phyloP scores from a whole-genome alignment of 2,329 filamentous ascomycete species.

The Fusarium haematococcum region DNA sequence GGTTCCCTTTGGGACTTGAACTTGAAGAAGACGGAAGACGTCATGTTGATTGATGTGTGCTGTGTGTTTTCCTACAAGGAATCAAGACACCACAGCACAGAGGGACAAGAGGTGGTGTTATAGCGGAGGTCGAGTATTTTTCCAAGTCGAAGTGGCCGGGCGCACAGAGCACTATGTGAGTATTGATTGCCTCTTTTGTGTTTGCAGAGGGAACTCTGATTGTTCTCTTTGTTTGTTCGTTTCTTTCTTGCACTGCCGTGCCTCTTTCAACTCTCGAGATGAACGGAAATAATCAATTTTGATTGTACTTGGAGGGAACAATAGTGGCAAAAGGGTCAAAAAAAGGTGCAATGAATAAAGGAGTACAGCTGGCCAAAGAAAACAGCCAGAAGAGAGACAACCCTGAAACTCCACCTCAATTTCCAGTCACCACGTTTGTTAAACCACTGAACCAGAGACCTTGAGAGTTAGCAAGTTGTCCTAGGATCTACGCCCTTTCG shows the following conservation, averaged over 20 bases:
- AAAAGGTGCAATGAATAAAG: conserved; percentile 51
- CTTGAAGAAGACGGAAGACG: conserved; percentile 99
- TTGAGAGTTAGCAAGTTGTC: conserved; percentile 46
- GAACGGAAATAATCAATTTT: conserved; percentile 64
- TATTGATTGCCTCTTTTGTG: conserved; percentile 42
- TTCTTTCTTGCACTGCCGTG: conserved; percentile 54
- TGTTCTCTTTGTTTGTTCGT: conserved; percentile 44
- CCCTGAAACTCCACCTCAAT: conserved; percentile 53
- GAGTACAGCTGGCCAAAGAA: conserved; percentile 54
- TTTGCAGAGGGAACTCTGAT: conserved; percentile 29
- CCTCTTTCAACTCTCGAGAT: conserved; percentile 52
- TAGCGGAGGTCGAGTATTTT: conserved; percentile 26
- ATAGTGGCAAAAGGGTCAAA: conserved; percentile 50
- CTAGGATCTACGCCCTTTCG: conserved; percentile 36
- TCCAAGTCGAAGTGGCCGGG: conserved; percentile 32
- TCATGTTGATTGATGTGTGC: conserved; percentile 70
- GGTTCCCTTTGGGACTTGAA: conserved; percentile 99
- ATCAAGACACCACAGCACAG: conserved; percentile 41
- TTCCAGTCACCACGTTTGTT: conserved; percentile 49
- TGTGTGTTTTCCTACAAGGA: conserved; percentile 44
- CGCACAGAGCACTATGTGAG: conserved; percentile 50
- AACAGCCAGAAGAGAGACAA: conserved; percentile 50
- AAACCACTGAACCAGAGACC: conserved; percentile 48
- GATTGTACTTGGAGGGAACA: conserved; percentile 59
- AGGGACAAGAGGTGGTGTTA: conserved; percentile 38